Evolutionary conservation across 768 basidiomycete genomes (phyloP).

Genomic region (Lentinula aciculospora): DNA sequence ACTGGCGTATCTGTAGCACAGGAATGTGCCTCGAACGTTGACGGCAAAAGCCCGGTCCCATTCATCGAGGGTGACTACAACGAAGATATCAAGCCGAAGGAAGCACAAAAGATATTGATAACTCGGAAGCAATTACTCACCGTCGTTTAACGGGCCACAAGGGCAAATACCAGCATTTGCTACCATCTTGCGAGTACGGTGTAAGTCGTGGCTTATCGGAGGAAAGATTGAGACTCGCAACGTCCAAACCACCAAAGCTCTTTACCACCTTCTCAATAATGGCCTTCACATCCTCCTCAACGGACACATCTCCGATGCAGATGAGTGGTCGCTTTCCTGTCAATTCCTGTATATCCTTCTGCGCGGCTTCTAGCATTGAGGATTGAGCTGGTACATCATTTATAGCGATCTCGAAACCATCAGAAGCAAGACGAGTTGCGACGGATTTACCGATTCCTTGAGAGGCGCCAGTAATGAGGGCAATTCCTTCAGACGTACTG

Average conservation of each 20-base stretch:
- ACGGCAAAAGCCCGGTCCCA: conserved; percentile 11
- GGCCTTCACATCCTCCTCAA: conserved; percentile 23
- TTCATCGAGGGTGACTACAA: conserved; percentile 9
- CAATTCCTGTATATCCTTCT: not conserved
- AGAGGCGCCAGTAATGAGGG: conserved; percentile 32
- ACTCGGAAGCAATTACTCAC: not conserved
- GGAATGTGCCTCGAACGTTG: conserved; percentile 17
- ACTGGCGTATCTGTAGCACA: conserved; percentile 19
- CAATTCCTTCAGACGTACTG: conserved; percentile 15
- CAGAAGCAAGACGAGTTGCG: conserved; percentile 30
- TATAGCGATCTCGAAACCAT: conserved; percentile 31
- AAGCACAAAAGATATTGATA: not conserved
- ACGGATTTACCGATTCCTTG: conserved; percentile 36
- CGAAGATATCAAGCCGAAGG: not conserved
- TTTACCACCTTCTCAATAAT: conserved; percentile 21
- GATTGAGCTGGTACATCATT: conserved; percentile 20
- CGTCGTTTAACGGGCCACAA: conserved; percentile 1
- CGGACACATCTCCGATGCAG: conserved; percentile 19
- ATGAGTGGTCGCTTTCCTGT: not conserved
- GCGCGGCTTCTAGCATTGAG: not conserved
- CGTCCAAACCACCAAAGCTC: conserved; percentile 22
- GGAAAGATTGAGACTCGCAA: conserved; percentile 17
- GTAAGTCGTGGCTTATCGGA: not conserved
- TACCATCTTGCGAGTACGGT: conserved; percentile 8
- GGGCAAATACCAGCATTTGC: conserved; percentile 17